phyloP scores from a whole-genome alignment of 1,139 yeast species.

The Waltiozyma solani region DNA sequence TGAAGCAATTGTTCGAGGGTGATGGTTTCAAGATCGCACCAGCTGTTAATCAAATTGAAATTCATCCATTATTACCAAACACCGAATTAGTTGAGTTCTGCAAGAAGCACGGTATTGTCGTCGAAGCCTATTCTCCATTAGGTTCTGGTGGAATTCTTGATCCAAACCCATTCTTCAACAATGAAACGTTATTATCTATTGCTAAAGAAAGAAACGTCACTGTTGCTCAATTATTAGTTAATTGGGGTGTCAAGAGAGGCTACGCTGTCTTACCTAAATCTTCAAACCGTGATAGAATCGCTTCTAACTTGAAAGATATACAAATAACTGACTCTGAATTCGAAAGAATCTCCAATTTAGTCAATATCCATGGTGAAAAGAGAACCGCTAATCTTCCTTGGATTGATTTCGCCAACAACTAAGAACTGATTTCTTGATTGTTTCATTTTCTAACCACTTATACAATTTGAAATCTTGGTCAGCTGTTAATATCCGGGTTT shows the following conservation, averaged over 20 bases:
- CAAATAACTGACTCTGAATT: constrained; percentile 47
- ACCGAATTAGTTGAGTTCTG: constrained; percentile 47
- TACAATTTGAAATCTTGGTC: no score
- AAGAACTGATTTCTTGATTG: no score
- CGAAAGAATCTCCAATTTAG: constrained; percentile 34
- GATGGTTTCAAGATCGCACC: constrained; percentile 34
- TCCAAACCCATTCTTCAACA: constrained; percentile 47
- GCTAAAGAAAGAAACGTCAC: constrained; percentile 46
- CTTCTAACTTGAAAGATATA: constrained; percentile 42
- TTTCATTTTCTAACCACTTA: no score
- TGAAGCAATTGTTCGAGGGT: constrained; percentile 38
- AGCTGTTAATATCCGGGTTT: no score
- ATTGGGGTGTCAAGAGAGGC: constrained; percentile 68
- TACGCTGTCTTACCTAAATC: constrained; percentile 70
- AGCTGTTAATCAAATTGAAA: constrained; percentile 64
- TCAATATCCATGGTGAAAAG: constrained; percentile 34
- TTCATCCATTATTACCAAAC: constrained; percentile 72
- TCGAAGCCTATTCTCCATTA: constrained; percentile 77
- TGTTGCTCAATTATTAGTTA: constrained; percentile 53
- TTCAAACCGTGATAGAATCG: constrained; percentile 48
- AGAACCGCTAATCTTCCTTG: constrained; percentile 22
- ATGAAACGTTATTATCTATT: constrained; percentile 36
- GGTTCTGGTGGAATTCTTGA: no score
- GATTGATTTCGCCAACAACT: neutral
- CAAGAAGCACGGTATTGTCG: constrained; percentile 41